Evolutionary conservation across 371 early-diverging fungal genomes (phyloP).

Genomic region (Syncephalastrum sp.): DNA sequence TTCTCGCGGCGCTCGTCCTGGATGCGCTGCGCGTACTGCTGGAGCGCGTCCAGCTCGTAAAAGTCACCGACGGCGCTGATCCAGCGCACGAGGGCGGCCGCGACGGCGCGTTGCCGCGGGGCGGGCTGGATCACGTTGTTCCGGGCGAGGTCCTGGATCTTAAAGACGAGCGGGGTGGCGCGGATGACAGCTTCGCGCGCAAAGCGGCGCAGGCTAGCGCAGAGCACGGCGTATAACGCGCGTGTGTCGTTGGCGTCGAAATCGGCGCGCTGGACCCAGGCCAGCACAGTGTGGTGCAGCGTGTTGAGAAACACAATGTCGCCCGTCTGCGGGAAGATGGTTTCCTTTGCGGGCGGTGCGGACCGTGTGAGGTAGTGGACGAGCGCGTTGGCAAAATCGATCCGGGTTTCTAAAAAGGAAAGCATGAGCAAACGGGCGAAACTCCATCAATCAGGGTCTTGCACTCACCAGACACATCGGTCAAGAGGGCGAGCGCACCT

Average conservation of each 20-base stretch:
- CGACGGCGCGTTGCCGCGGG: slow-evolving; percentile 48
- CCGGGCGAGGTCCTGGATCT: slow-evolving; percentile 37
- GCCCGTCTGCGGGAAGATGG: slow-evolving; percentile 12
- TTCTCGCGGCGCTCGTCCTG: slow-evolving; percentile 6
- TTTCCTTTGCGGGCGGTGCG: slow-evolving; percentile 3
- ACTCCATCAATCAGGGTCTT: neutral
- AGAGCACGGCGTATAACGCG: slow-evolving; percentile 45
- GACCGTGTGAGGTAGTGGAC: slow-evolving; percentile 15
- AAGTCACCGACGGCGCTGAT: slow-evolving; percentile 16
- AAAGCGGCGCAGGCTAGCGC: slow-evolving; percentile 40
- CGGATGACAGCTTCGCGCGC: slow-evolving; percentile 49
- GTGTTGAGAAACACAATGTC: slow-evolving; percentile 42
- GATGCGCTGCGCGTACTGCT: slow-evolving; percentile 9
- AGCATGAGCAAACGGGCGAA: neutral
- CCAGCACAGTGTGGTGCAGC: slow-evolving; percentile 45
- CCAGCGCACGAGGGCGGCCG: slow-evolving; percentile 43
- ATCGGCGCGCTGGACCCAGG: slow-evolving; percentile 39
- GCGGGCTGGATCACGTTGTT: slow-evolving; percentile 18
- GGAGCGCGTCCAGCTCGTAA: slow-evolving; percentile 5
- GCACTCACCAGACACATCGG: slow-evolving; percentile 30
- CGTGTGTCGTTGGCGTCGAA: slow-evolving; percentile 56
- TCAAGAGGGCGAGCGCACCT: slow-evolving; percentile 42
- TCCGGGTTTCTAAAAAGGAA: slow-evolving; percentile 18
- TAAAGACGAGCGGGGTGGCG: slow-evolving; percentile 56
- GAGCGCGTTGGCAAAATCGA: slow-evolving; percentile 28